A percentile compares a stretch with the other conserved stretches of the same genome.
phyloP scores from a whole-genome alignment of 164 flowering plant species.

The Piper longum region DNA sequence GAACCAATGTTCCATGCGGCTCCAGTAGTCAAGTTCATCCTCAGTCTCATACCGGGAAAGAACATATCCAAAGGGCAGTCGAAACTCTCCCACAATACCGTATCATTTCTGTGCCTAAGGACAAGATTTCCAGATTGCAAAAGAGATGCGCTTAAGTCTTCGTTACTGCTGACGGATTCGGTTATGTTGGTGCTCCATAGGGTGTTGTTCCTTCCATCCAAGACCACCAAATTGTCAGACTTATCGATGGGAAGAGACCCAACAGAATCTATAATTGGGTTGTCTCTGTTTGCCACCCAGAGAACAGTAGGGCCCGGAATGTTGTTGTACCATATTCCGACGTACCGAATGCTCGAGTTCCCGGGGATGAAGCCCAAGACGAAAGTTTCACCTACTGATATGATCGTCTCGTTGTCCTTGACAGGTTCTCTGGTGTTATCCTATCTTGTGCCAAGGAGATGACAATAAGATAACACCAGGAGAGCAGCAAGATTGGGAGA shows the following conservation, averaged over 20 bases:
- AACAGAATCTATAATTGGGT: too few species aligned
- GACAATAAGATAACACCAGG: too few species aligned
- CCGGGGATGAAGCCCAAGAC: conserved; percentile 18
- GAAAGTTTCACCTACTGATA: conserved; percentile 5
- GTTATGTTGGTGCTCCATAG: conserved; percentile 1
- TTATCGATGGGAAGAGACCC: too few species aligned
- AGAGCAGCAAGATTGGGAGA: too few species aligned
- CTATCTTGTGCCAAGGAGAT: too few species aligned
- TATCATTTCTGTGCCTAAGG: not conserved
- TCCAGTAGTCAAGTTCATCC: not conserved
- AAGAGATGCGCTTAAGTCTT: not conserved
- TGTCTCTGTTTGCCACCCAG: too few species aligned
- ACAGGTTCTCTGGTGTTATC: conserved; percentile 1
- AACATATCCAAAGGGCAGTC: not conserved
- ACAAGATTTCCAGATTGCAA: conserved; percentile 1
- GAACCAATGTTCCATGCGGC: too few species aligned
- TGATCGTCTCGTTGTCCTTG: conserved; percentile 18
- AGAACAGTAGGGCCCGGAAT: too few species aligned
- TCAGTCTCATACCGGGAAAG: not conserved
- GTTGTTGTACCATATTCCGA: too few species aligned
- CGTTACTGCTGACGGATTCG: not conserved
- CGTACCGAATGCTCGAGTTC: too few species aligned
- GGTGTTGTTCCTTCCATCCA: not conserved
- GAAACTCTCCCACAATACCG: conserved; percentile 2
- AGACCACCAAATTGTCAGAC: too few species aligned